Conservation (phyloP, 2,329 filamentous ascomycete species). For the Biscogniauxia sp. region DNA sequence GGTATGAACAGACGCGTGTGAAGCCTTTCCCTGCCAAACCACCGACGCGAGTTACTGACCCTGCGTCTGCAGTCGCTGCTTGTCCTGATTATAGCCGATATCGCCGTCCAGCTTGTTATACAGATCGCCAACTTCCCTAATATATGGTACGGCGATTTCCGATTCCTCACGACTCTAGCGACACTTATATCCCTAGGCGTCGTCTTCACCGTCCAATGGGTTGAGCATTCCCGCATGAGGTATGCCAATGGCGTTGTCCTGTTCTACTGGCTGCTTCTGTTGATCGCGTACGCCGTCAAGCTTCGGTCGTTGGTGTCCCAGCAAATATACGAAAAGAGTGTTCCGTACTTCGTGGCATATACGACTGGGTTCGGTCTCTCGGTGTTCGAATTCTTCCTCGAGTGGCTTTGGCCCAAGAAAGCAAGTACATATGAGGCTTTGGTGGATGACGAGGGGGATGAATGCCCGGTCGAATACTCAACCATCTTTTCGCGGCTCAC, state of each 20-base stretch:
- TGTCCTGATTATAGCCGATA: conserved; percentile 62
- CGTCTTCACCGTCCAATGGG: conserved; percentile 78
- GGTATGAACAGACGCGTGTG: conserved; percentile 48
- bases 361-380: conserved; percentile 69
- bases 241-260: conserved; percentile 85
- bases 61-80: conserved; percentile 20
- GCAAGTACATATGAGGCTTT: conserved; percentile 59
- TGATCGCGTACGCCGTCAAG: conserved; percentile 77
- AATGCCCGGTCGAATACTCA: conserved; percentile 81
- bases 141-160: conserved; percentile 77
- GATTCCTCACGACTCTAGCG: conserved; percentile 76
- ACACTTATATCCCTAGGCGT: conserved; percentile 71
- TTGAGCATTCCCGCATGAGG: conserved; percentile 79
- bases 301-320: conserved; percentile 82
- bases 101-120: conserved; percentile 69
- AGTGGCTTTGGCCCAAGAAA: conserved; percentile 85
- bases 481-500: conserved; percentile 91
- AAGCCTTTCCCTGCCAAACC: neutral
- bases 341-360: conserved; percentile 77
- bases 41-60: neutral
- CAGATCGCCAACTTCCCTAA: conserved; percentile 69
- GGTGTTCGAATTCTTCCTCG: conserved; percentile 68
- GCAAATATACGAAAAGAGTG: conserved; percentile 62
- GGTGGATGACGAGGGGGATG: conserved; percentile 52
- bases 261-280: conserved; percentile 87